Percentiles rank a stretch among this genome's conserved stretches.
Evolutionary conservation across 352 stramenopile genomes (phyloP).

Genomic region (Phytopythium cucurbitacearum): DNA sequence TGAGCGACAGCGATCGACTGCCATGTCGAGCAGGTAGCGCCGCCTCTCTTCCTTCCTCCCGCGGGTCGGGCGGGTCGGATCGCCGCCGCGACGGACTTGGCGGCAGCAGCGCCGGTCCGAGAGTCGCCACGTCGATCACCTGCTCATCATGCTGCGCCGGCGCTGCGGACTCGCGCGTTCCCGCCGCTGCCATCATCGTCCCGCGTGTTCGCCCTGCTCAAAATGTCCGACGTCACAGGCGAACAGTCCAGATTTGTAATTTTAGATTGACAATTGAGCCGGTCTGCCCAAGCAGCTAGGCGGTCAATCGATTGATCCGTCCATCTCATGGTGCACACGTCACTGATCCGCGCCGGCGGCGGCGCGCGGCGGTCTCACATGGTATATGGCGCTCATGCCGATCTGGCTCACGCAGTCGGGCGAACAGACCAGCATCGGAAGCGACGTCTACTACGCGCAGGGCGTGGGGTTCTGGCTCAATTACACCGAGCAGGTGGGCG

Average conservation of each 20-base stretch:
- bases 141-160: slow-evolving; percentile 12
- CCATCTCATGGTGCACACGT: too few species aligned
- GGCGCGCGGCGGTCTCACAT: slow-evolving; percentile 40
- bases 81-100: background rate
- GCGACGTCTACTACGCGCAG: slow-evolving; percentile 58
- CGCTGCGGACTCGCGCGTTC: background rate
- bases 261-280: too few species aligned
- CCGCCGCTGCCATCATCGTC: background rate
- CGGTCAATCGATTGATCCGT: too few species aligned
- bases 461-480: slow-evolving; percentile 80
- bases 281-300: too few species aligned
- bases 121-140: slow-evolving; percentile 40
- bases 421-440: slow-evolving; percentile 16
- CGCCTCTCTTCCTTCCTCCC: too few species aligned
- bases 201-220: background rate
- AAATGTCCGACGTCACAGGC: background rate
- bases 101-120: slow-evolving; percentile 13
- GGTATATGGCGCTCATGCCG: slow-evolving; percentile 69
- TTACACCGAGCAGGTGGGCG: slow-evolving; percentile 74
- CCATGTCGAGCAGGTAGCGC: slow-evolving; percentile 6
- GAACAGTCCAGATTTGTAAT: too few species aligned
- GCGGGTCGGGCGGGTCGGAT: background rate
- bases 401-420: slow-evolving; percentile 66
- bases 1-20: slow-evolving; percentile 16
- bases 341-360: slow-evolving; percentile 20